Evolutionary conservation across 305 asterid species (phyloP), one percentile per base, ranked within the genome.

Genomic region (Fraxinus xanthoxyloides): DNA sequence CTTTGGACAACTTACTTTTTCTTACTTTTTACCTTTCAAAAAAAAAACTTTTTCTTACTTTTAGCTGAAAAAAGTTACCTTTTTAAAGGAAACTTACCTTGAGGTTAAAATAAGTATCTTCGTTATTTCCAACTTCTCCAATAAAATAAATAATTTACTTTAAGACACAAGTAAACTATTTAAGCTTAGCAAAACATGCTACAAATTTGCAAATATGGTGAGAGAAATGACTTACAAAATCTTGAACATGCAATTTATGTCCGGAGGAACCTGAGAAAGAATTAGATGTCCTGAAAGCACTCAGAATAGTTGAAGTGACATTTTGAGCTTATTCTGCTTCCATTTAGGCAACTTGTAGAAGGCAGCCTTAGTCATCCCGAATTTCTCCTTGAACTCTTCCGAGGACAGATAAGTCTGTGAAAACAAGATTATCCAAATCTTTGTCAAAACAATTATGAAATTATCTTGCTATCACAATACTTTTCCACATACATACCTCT

Each of bases 331-430:
- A 72, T 91, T 89, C 89, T 87, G 97, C 86, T 86, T 93, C 98
- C 98, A 93, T 87, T 90, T 93, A 7, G 98, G 98, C 86, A 93
- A 84, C 88, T 88, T 87, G 84, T 90, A 89, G 92, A 92, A 93
- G 32, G 59, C 65, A n/a, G 76, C 86, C 85, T 87, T 92, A 0
- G 88, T 5, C 89, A 90, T 91, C 78, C 92, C 92, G 38, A 94
- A 92, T 80, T 87, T 91, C 89, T 88, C 92, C 80, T 89, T 89
- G 90, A 92, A 94, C 85, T 94, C 98, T 63, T 54, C 92, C 0
- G 87, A 81, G 7, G 92, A 91, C 80, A 94, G 85, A 70, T 94
- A 91, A 19, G 93, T 92, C 98, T 94, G 86, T 94, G 86, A 48
- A 61, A 56, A 75, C 82, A 1, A 76, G 77, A 24, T 30, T 21